These are phyloP conservation scores for Sclerotinia minor DNA, from an alignment of 2,329 filamentous ascomycete genomes.

Conservation along the genomic window DNA sequence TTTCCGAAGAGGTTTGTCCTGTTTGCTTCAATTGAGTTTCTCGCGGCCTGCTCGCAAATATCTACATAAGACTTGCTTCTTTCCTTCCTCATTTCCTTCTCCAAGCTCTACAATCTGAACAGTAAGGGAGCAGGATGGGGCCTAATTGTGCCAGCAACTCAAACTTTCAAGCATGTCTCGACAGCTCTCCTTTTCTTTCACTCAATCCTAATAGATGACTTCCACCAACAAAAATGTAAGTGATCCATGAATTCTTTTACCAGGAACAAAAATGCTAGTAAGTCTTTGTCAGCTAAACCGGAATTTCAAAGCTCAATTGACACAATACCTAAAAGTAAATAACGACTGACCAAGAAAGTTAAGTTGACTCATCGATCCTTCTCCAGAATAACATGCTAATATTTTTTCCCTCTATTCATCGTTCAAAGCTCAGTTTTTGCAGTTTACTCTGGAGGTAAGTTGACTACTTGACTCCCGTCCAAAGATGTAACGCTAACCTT, in stretches of 20 bases:
- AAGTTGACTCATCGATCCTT: too few relatives aligned
- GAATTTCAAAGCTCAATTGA: not conserved
- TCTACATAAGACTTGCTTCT: not conserved
- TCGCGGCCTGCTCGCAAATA: not conserved
- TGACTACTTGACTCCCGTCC: too few relatives aligned
- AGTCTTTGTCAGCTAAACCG: not conserved
- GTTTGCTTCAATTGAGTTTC: not conserved
- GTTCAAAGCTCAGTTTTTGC: too few relatives aligned
- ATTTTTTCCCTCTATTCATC: too few relatives aligned
- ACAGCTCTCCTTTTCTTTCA: not conserved
- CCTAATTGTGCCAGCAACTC: not conserved
- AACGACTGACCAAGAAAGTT: too few relatives aligned
- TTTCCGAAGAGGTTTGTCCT: not conserved
- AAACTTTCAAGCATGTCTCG: not conserved
- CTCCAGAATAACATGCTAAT: too few relatives aligned
- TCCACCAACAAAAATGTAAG: not conserved
- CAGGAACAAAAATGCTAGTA: not conserved
- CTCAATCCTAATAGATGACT: not conserved
- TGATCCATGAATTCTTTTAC: not conserved
- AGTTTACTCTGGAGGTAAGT: too few relatives aligned
- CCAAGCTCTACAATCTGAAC: not conserved
- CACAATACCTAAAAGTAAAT: not conserved
- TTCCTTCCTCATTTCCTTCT: not conserved
- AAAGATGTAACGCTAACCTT: too few relatives aligned
- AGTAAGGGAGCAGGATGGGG: not conserved